Evolutionary conservation across 2,329 filamentous ascomycete species (phyloP), one percentile per base, ranked within the genome.

Genomic region (Fusarium virguliforme): DNA sequence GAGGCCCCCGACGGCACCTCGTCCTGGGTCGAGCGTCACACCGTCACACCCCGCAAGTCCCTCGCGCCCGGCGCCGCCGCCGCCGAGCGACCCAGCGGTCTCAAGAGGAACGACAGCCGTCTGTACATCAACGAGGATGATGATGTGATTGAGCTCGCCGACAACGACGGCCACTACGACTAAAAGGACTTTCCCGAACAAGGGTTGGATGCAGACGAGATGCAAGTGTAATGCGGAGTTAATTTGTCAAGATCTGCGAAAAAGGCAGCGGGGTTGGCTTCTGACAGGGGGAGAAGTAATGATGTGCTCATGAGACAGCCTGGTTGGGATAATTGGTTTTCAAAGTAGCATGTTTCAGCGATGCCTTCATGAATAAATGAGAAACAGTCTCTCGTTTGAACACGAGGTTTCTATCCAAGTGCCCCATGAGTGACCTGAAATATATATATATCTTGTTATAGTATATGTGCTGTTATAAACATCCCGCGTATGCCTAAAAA

Each of bases 11-110:
- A 81, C 24, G 81, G 81, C 5, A 70, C 73, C 43, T 69, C 78
- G 9, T 81, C 78, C 59, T 82, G 81, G 81, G 81, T 82, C 32
- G 81, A 82, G 75, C 64, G 72, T 40, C 81, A 82, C 57, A 67
- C 61, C 13, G 75, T 82, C 22, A 72, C 68, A 22, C 66, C 62
- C 22, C 67, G 67, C 54, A 74, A 76, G 62, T 46, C 35, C 2
- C 62, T 60, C 26, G 41, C 59, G 10, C 35, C 64, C 13, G 60
- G 43, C 15, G 60, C 24, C 18, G 59, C 59, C 15, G 60, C 24
- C 18, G 59, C 59, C 37, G 54, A 56, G 15, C 66, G 60, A 60
- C 70, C 57, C 26, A 58, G 24, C 4, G 64, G 57, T 4, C 6
- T 73, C 8, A 69, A 70, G 66, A 72, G 75, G 41, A 77, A 77